Base-by-base conservation (phyloP, 495 filamentous ascomycete species). In the Penicillium herquei region DNA sequence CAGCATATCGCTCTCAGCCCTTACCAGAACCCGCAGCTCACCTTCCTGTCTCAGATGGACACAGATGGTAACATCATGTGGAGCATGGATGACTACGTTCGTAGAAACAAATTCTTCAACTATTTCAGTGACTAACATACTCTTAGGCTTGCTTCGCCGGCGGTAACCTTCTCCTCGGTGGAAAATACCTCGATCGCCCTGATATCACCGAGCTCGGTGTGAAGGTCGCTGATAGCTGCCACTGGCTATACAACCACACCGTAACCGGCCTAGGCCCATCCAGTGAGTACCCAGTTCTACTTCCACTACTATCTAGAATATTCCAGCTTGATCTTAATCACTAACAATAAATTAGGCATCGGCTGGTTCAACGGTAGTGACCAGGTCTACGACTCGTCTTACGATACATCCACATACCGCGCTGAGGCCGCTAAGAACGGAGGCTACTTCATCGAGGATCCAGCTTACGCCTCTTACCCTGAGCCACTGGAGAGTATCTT, bases 131-230 rank as follows among this genome's bases (percentile, higher is more conserved):
- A 30, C 7, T 48, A 11, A 50, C 13, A n/a, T 8, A 31, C 14
- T 62, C 67, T 41, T 69, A 74, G 50, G 60, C 88, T 10, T 90
- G 89, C 68, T 93, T 93, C 65, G 78, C 83, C 50, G 88, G 86
- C 16, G 89, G 89, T 6, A 91, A 86, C 65, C 87, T 93, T 67
- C 84, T 92, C 47, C 81, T 92, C n/a, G 89, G 87, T 18, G 89
- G 87, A 3, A 70, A 84, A 0, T 83, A 82, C 4, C 81, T 91
- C 13, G 67, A 75, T 16, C 62, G 74, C 17, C 69, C 80, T 35
- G 69, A 81, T 2, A 88, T 89, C 62, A 72, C 79, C 35, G 68
- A 85, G 34, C 87, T 89, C 54, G 89, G 89, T 1, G 73, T 92
- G 6, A 65, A 75, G 1, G 81, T 91, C n/a, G 81, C 86, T 1